Evolutionary conservation across 108 stramenopile genomes (phyloP), one percentile per base, ranked within the genome.

Genomic region (Nitzschia sp.): DNA sequence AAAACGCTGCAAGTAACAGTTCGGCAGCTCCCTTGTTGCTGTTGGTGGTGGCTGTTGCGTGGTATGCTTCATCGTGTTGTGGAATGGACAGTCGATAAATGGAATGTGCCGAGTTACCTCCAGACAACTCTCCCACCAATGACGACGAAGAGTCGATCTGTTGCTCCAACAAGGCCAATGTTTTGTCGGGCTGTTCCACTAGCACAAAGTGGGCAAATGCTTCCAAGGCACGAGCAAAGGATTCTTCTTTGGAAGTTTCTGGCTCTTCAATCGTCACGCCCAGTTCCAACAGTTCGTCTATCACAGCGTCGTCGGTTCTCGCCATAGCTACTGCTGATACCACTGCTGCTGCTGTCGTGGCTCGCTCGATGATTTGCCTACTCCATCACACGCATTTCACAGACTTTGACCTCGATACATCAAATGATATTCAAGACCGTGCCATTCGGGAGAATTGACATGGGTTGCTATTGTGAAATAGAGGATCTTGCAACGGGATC

Each of bases 161-260:
- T 13, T 66, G 55, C 29, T 85, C 80, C 11, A 88, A 21, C n/a
- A 88, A 83, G 38, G 42, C 31, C 23, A 68, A 34, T 24, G 82
- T 85, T 36, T 36, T 54, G 17, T 77, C 70, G 28, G 57, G 53
- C 63, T 61, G 81, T n/a, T 70, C 68, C 46, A 51, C 34, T 19
- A 88, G 57, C 2, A 80, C 83, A 68, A 82, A 88, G 2, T 66
- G 25, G 2, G 87, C 78, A 68, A 88, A 88, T 0, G 56, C 70
- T 36, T 68, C 65, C 21, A 85, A 59, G 4, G 74, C 57, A 45
- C 77, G 23, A 0, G 82, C 82, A 18, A 83, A 61, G 11, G 21
- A 51, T 59, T 80, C 46, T 28, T 88, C 82, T 46, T 61, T 68
- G 42, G 31, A 13, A 1, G 36, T 62, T 46, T 54, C 24, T 34